Evolutionary conservation across 2,329 filamentous ascomycete species (phyloP).

Genomic region (Fusarium abutilonis): DNA sequence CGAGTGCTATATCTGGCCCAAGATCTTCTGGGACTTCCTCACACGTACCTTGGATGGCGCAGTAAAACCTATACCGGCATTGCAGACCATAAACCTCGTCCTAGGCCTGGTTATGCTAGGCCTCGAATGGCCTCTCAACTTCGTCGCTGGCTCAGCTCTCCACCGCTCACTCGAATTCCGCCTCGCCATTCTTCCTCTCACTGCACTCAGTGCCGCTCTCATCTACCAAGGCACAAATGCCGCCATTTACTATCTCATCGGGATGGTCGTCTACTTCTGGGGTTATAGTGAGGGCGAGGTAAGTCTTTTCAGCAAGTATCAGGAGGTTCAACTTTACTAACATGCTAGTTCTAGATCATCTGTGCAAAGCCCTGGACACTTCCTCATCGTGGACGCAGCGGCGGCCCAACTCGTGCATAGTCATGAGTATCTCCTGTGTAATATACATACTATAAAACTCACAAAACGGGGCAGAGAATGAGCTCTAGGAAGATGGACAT

Average conservation of each 20-base stretch:
- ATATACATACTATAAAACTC: conserved; percentile 25
- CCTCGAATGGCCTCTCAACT: conserved; percentile 89
- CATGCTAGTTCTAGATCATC: conserved; percentile 62
- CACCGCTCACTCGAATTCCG: conserved; percentile 91
- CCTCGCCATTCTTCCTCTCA: conserved; percentile 82
- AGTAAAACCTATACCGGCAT: conserved; percentile 85
- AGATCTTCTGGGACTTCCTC: conserved; percentile 97
- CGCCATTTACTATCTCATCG: conserved; percentile 90
- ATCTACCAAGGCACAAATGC: conserved; percentile 94
- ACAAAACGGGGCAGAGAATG: conserved; percentile 13
- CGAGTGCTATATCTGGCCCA: conserved; percentile 96
- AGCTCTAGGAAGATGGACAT: conserved; percentile 5
- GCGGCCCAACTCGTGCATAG: conserved; percentile 41
- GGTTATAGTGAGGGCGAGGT: conserved; percentile 98
- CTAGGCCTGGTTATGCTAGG: conserved; percentile 81
- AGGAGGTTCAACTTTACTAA: conserved; percentile 10
- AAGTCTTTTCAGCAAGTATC: conserved; percentile 46
- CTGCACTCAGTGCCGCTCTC: conserved; percentile 76
- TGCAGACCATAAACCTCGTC: conserved; percentile 90
- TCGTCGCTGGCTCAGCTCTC: conserved; percentile 78
- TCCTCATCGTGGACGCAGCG: conserved; percentile 61
- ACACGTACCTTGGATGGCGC: conserved; percentile 88
- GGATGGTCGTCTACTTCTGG: conserved; percentile 91
- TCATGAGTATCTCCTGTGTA: conserved; percentile 18
- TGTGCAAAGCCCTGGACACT: conserved; percentile 77